A percentile compares a stretch with the other conserved stretches of the same genome.
phyloP scores from a whole-genome alignment of 768 basidiomycete species.

The Mycena galericulata region DNA sequence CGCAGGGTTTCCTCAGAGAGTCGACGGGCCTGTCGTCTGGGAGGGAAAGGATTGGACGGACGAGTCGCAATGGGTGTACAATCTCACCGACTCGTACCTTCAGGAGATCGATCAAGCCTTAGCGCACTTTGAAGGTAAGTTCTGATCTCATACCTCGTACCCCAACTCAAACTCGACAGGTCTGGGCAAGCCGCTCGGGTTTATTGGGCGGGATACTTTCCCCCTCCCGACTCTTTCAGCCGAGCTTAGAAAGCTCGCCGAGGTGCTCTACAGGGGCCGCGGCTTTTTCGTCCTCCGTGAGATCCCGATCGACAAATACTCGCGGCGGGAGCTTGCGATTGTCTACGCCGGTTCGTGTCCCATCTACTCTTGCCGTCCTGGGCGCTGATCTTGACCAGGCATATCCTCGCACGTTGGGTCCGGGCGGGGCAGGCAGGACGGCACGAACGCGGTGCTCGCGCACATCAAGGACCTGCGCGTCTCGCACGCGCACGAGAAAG shows the following conservation, averaged over 20 bases:
- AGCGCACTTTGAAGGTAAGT: constrained; percentile 52
- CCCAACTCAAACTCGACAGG: constrained; percentile 29
- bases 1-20: constrained; percentile 48
- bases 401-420: constrained; percentile 61
- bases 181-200: constrained; percentile 47
- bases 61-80: constrained; percentile 58
- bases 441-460: constrained; percentile 55
- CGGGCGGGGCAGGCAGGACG: constrained; percentile 58
- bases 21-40: constrained; percentile 58
- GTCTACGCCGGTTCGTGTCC: constrained; percentile 55
- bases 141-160: not conserved
- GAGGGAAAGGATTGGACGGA: constrained; percentile 56
- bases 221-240: constrained; percentile 55
- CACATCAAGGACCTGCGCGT: constrained; percentile 62
- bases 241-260: constrained; percentile 49
- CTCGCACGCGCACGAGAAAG: constrained; percentile 55
- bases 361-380: constrained; percentile 31
- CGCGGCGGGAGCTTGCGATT: constrained; percentile 52
- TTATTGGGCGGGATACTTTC: constrained; percentile 53
- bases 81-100: constrained; percentile 48
- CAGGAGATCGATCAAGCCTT: constrained; percentile 55
- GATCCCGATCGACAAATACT: constrained; percentile 58
- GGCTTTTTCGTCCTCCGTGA: constrained; percentile 62
- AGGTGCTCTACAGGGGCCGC: constrained; percentile 57
- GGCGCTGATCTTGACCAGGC: constrained; percentile 45